These are phyloP conservation scores for Termitomyces sp. DNA, from an alignment of 768 basidiomycete species.

Conservation along the genomic window DNA sequence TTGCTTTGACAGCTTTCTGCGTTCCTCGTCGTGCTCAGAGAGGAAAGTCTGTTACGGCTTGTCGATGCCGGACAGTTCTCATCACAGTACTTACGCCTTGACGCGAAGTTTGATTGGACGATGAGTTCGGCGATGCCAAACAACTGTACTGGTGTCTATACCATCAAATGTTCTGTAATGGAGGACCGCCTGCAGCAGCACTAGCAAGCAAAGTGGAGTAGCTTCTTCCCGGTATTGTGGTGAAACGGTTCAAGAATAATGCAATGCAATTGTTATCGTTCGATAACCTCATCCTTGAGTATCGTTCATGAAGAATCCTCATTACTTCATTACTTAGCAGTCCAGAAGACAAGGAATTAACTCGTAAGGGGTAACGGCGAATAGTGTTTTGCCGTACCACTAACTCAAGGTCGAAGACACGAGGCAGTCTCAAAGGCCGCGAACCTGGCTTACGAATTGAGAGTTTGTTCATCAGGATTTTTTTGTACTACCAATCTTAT, in stretches of 20 bases:
- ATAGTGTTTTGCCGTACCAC: not conserved
- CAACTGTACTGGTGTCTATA: not conserved
- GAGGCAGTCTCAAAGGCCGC: not conserved
- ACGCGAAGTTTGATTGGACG: not conserved
- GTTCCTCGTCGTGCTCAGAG: not conserved
- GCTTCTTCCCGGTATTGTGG: not conserved
- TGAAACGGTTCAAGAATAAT: not conserved
- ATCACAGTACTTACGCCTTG: not conserved
- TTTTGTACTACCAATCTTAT: not conserved
- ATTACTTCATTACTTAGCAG: not conserved
- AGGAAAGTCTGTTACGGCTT: not conserved
- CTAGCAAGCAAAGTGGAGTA: not conserved
- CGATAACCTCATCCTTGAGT: not conserved
- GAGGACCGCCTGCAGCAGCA: not conserved
- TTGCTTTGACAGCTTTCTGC: not conserved
- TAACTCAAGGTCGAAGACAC: not conserved
- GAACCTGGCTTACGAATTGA: not conserved
- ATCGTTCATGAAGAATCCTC: not conserved
- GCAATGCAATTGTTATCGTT: not conserved
- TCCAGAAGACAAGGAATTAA: not conserved
- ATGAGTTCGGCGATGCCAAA: not conserved
- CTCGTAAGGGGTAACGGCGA: not conserved
- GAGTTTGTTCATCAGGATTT: not conserved
- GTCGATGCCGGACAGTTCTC: not conserved
- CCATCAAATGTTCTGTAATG: not conserved